These are phyloP conservation scores for Adansonia gregorii DNA, from an alignment of 441 rosid genomes.

Conservation along the genomic window DNA sequence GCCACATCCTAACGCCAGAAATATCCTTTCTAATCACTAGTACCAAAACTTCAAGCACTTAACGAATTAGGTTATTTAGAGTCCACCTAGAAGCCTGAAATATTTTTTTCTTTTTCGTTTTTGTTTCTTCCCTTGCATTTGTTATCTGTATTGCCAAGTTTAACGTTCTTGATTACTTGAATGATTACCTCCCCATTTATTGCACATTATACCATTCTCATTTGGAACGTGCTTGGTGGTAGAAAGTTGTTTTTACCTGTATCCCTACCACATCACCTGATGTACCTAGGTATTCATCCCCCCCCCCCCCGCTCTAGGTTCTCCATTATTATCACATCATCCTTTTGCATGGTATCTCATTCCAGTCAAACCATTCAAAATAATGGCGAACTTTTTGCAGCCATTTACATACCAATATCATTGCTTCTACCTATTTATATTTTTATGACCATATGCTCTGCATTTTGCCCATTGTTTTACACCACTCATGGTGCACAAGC, in stretches of 20 bases:
- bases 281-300: background rate
- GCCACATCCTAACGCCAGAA: background rate
- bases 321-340: background rate
- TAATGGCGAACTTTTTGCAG: background rate
- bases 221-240: slow-evolving; percentile 1
- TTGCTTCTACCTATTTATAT: too few relatives aligned
- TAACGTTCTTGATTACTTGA: slow-evolving; percentile 10
- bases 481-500: too few relatives aligned
- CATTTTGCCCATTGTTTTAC: too few relatives aligned
- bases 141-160: background rate
- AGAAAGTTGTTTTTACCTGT: background rate
- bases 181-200: background rate
- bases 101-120: background rate
- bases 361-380: slow-evolving; percentile 6
- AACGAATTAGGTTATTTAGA: background rate
- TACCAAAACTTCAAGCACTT: background rate
- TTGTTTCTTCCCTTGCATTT: background rate
- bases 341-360: background rate
- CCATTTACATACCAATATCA: too few relatives aligned
- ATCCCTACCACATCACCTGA: background rate
- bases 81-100: background rate
- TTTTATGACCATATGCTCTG: too few relatives aligned
- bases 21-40: slow-evolving; percentile 6
- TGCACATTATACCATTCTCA: background rate
- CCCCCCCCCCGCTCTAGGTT: background rate